Evolutionary conservation across 108 stramenopile genomes (phyloP).

Genomic region (Skeletonema tropicum): DNA sequence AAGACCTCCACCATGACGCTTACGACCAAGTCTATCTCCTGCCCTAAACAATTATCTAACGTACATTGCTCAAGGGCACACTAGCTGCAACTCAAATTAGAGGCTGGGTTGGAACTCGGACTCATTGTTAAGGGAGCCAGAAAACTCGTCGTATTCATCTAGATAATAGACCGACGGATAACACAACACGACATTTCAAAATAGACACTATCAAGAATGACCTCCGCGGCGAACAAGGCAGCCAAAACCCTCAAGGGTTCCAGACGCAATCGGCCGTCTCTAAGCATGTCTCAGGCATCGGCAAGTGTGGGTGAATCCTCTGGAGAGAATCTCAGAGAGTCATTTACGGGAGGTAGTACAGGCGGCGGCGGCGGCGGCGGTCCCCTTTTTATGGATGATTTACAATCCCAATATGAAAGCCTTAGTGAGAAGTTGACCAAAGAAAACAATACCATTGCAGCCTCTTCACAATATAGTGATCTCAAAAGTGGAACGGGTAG

Average conservation of each 20-base stretch:
- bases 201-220: slow-evolving; percentile 16
- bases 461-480: neutral
- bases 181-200: neutral
- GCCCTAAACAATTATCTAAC: too few relatives aligned
- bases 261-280: slow-evolving; percentile 45
- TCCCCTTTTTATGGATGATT: slow-evolving; percentile 21
- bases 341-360: neutral
- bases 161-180: too few relatives aligned
- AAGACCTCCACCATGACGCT: too few relatives aligned
- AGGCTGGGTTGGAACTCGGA: too few relatives aligned
- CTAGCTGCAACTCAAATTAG: too few relatives aligned
- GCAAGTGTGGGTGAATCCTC: neutral
- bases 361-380: neutral
- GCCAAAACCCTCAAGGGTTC: slow-evolving; percentile 32
- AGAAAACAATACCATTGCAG: slow-evolving; percentile 7
- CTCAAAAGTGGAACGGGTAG: neutral
- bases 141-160: too few relatives aligned
- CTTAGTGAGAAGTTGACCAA: slow-evolving; percentile 27
- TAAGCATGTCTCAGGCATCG: slow-evolving; percentile 22
- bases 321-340: slow-evolving; percentile 1
- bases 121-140: too few relatives aligned
- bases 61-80: too few relatives aligned
- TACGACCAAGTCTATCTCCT: too few relatives aligned
- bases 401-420: slow-evolving; percentile 32
- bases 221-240: slow-evolving; percentile 31